A percentile compares a stretch with the other conserved stretches of the same genome.
These are phyloP conservation scores for Botrytis paeoniae DNA, from an alignment of 2,329 filamentous ascomycete genomes.

Conservation along the genomic window DNA sequence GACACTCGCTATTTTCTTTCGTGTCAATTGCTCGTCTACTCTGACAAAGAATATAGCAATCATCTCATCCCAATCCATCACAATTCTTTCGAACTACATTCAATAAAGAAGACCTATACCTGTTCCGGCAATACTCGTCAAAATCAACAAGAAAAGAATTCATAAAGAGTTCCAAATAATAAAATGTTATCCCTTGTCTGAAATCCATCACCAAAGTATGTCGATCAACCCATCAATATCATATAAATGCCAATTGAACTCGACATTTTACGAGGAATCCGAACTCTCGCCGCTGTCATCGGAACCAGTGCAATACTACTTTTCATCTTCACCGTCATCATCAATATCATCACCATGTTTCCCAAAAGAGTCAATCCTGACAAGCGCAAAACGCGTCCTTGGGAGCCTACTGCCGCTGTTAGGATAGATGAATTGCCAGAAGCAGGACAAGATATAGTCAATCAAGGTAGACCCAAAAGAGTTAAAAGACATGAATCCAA, in stretches of 20 bases:
- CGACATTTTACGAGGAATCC: neutral
- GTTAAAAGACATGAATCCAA: neutral
- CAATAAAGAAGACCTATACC: neutral
- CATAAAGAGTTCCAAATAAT: neutral
- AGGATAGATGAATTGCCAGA: neutral
- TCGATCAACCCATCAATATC: neutral
- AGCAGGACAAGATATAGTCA: neutral
- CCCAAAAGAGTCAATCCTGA: neutral
- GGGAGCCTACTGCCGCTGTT: neutral
- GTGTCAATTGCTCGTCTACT: neutral
- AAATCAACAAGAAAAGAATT: neutral
- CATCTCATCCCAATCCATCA: neutral
- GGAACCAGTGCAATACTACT: neutral
- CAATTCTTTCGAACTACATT: neutral
- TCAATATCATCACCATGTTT: neutral
- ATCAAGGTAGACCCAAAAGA: constrained; percentile 2
- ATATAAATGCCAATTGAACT: neutral
- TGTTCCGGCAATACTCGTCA: neutral
- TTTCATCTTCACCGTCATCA: neutral
- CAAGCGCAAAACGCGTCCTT: neutral
- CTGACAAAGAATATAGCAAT: neutral
- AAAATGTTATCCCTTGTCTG: neutral
- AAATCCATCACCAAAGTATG: neutral
- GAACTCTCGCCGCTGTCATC: neutral
- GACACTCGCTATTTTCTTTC: neutral